Evolutionary conservation across 257 asterid species (phyloP).

Genomic region (Gynochthodes officinalis): DNA sequence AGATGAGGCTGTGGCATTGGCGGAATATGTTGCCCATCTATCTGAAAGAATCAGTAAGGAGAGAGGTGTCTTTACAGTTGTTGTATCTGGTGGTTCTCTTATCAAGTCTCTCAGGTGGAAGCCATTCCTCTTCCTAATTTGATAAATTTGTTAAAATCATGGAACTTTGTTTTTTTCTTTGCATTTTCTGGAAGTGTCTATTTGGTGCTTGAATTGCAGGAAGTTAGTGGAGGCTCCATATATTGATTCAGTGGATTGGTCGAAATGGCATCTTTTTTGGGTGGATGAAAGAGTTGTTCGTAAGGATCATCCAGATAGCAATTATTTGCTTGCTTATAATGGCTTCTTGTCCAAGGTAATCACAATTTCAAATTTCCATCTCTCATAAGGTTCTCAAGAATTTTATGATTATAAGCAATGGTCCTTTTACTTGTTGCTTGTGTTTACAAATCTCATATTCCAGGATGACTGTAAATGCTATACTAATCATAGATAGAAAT

Average conservation of each 20-base stretch:
- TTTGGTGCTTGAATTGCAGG: conserved; percentile 42
- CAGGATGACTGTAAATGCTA: background rate
- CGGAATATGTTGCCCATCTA: conserved; percentile 62
- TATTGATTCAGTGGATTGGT: conserved; percentile 74
- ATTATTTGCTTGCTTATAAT: conserved; percentile 72
- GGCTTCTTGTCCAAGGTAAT: conserved; percentile 81
- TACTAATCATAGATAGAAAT: background rate
- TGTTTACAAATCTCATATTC: background rate
- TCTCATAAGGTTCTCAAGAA: background rate
- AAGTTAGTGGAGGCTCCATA: conserved; percentile 75
- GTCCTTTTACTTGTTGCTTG: background rate
- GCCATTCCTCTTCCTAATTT: background rate
- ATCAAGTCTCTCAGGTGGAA: conserved; percentile 72
- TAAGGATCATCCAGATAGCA: conserved; percentile 89
- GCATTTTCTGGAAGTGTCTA: background rate
- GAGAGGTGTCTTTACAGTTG: conserved; percentile 68
- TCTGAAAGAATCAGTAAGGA: conserved; percentile 36
- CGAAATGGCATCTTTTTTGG: conserved; percentile 91
- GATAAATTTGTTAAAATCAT: background rate
- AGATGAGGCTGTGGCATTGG: conserved; percentile 26
- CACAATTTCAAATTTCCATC: background rate
- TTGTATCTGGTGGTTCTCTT: conserved; percentile 84
- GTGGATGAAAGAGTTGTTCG: conserved; percentile 94
- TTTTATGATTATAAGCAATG: background rate
- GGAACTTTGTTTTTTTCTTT: background rate